Percentiles rank a stretch among this genome's conserved stretches.
These are phyloP conservation scores for Pulveroboletus sp. DNA, from an alignment of 768 basidiomycete genomes.

Conservation along the genomic window DNA sequence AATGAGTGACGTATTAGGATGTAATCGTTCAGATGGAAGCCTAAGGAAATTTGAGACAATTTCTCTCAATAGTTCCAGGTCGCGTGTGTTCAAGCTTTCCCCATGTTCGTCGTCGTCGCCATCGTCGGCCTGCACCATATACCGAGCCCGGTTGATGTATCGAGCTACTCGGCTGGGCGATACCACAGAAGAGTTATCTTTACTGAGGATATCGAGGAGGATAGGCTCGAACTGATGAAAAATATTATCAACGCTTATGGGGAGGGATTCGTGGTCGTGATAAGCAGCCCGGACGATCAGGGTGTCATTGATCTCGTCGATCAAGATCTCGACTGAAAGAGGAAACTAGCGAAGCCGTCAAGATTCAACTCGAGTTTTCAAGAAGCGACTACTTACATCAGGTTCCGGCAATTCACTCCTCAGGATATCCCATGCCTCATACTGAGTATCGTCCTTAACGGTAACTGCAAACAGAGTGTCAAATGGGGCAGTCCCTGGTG, in stretches of 20 bases:
- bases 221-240: slow-evolving; percentile 23
- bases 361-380: too few relatives aligned
- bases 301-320: slow-evolving; percentile 18
- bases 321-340: slow-evolving; percentile 24
- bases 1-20: slow-evolving; percentile 34
- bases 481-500: slow-evolving; percentile 21
- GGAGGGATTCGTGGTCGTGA: slow-evolving; percentile 16
- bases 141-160: neutral
- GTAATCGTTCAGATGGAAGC: slow-evolving; percentile 12
- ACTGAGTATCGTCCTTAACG: slow-evolving; percentile 19
- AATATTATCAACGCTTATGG: slow-evolving; percentile 16
- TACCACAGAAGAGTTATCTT: slow-evolving; percentile 1
- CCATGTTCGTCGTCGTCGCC: too few relatives aligned
- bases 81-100: neutral
- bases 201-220: slow-evolving; percentile 17
- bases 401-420: slow-evolving; percentile 31
- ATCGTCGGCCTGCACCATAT: neutral
- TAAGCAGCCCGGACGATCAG: slow-evolving; percentile 23
- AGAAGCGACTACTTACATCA: slow-evolving; percentile 21
- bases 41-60: slow-evolving; percentile 20
- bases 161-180: neutral
- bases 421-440: slow-evolving; percentile 22
- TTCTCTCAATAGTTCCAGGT: slow-evolving; percentile 7
- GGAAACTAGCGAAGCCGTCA: slow-evolving; percentile 13
- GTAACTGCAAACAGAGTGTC: slow-evolving; percentile 32